Conservation (phyloP, 768 basidiomycete genomes). For the Suillus sp. region DNA sequence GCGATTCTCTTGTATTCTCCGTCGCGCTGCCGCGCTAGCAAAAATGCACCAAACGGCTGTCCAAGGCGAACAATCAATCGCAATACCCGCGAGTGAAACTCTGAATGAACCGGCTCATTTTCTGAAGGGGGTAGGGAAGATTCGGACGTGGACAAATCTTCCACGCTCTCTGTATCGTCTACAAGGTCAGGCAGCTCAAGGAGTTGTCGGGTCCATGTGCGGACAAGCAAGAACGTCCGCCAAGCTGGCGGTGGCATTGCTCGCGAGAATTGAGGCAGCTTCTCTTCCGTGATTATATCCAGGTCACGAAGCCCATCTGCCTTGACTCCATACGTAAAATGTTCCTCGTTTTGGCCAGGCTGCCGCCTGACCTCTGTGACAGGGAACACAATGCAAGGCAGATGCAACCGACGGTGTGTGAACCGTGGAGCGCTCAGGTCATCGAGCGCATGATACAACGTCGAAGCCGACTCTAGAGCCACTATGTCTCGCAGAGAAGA, state of each 20-base stretch:
- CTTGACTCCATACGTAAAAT: not conserved
- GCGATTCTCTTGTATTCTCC: conserved; percentile 1
- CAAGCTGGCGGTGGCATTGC: not conserved
- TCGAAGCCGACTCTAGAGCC: not conserved
- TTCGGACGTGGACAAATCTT: not conserved
- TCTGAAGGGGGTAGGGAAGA: not conserved
- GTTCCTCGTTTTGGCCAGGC: not conserved
- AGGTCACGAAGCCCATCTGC: not conserved
- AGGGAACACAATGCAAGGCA: not conserved
- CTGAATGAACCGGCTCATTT: not conserved
- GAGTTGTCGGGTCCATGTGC: not conserved
- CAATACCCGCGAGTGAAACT: not conserved
- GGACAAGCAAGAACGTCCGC: not conserved
- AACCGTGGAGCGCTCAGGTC: not conserved
- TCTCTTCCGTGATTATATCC: not conserved
- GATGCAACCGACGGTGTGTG: not conserved
- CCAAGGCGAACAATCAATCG: not conserved
- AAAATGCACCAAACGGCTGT: not conserved
- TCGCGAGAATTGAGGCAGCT: not conserved
- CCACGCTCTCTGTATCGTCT: not conserved
- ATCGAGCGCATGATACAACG: not conserved
- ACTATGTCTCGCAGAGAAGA: not conserved
- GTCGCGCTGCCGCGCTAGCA: not conserved
- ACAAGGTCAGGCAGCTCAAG: not conserved
- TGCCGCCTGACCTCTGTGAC: not conserved